phyloP scores from a whole-genome alignment of 2,329 filamentous ascomycete species.

The Rugonectria rugulosa region DNA sequence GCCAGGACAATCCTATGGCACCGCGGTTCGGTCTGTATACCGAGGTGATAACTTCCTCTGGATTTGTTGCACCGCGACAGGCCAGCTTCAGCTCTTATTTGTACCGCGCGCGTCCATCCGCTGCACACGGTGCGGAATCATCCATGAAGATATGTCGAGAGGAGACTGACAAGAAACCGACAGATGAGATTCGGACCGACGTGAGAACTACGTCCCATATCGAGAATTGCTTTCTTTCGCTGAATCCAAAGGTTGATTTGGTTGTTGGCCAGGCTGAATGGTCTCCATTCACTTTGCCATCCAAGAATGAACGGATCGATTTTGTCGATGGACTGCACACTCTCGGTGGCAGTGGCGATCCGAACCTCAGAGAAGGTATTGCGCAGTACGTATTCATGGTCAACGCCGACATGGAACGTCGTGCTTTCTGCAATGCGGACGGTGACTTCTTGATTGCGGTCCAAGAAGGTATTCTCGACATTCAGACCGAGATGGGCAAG shows the following conservation, averaged over 20 bases:
- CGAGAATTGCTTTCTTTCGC: no score
- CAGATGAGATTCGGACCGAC: no score
- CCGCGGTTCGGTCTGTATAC: constrained; percentile 48
- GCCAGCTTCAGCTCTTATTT: constrained; percentile 40
- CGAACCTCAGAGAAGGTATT: constrained; percentile 54
- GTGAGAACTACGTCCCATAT: neutral
- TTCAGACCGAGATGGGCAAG: constrained; percentile 72
- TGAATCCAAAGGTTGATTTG: no score
- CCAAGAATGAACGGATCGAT: no score
- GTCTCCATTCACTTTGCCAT: no score
- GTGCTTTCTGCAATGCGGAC: constrained; percentile 64
- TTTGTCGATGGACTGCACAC: no score
- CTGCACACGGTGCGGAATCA: constrained; percentile 39
- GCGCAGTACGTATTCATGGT: constrained; percentile 56
- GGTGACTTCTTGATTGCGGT: constrained; percentile 73
- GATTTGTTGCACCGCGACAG: constrained; percentile 39
- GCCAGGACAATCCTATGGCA: constrained; percentile 52
- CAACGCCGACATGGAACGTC: constrained; percentile 53
- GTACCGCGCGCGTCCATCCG: constrained; percentile 36
- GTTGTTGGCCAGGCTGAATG: no score
- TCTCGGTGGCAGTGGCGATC: constrained; percentile 51
- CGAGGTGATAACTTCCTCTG: constrained; percentile 51
- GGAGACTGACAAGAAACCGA: neutral
- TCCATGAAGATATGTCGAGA: constrained; percentile 10
- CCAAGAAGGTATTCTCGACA: constrained; percentile 70